phyloP scores from a whole-genome alignment of 2,329 filamentous ascomycete species.

The Graphilbum ipis-grandicollis region DNA sequence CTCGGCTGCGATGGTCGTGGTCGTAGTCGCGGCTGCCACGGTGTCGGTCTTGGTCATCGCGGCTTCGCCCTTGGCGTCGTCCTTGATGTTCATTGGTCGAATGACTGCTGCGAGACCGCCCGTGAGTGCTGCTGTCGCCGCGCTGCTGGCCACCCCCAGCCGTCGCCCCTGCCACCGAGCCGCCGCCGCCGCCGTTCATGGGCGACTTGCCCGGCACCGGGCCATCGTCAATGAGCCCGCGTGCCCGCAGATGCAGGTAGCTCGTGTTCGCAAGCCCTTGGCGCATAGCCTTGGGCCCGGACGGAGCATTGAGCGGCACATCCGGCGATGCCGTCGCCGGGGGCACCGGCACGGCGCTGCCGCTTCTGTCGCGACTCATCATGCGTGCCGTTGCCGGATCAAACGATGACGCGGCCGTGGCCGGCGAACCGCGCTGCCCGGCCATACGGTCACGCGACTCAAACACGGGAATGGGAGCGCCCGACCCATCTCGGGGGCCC shows the following conservation, averaged over 20 bases:
- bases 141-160: too few relatives aligned
- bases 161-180: too few relatives aligned
- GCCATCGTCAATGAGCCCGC: constrained; percentile 14
- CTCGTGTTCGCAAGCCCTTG: constrained; percentile 74
- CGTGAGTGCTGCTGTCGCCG: constrained; percentile 9
- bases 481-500: neutral
- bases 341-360: constrained; percentile 5
- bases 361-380: neutral
- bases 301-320: constrained; percentile 59
- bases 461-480: constrained; percentile 3
- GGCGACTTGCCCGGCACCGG: constrained; percentile 10
- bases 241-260: constrained; percentile 44
- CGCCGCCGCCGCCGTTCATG: too few relatives aligned
- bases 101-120: constrained; percentile 28
- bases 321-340: constrained; percentile 12
- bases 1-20: constrained; percentile 15
- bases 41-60: constrained; percentile 7
- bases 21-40: constrained; percentile 17
- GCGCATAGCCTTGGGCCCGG: constrained; percentile 86
- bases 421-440: neutral
- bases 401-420: neutral
- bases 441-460: constrained; percentile 1
- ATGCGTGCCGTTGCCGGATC: neutral
- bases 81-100: constrained; percentile 22
- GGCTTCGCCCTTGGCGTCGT: constrained; percentile 16